Evolutionary conservation across 257 asterid species (phyloP).

Genomic region (Gentiana macrophylla): DNA sequence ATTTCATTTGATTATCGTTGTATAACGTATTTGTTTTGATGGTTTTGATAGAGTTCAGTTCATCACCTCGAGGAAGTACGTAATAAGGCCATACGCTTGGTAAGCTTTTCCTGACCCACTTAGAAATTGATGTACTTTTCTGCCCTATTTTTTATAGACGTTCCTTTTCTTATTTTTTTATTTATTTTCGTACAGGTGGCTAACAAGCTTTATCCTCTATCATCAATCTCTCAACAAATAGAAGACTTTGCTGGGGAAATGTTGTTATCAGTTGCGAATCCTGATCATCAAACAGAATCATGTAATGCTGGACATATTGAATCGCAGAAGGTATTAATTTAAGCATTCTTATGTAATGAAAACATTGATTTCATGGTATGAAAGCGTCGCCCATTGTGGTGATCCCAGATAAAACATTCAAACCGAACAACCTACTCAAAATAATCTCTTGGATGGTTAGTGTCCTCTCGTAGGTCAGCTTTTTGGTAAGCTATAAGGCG

Average conservation of each 20-base stretch:
- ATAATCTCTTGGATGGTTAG: too few relatives aligned
- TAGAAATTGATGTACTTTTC: slow-evolving; percentile 5
- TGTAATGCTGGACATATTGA: slow-evolving; percentile 45
- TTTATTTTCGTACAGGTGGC: slow-evolving; percentile 55
- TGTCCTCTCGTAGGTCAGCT: too few relatives aligned
- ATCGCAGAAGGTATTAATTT: slow-evolving; percentile 37
- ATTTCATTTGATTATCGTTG: neutral
- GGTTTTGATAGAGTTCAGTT: slow-evolving; percentile 62
- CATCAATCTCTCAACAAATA: slow-evolving; percentile 65
- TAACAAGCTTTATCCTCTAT: slow-evolving; percentile 85
- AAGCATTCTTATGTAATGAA: neutral
- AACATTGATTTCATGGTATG: neutral
- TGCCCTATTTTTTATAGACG: neutral
- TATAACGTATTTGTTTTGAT: slow-evolving; percentile 8
- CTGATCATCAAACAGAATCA: slow-evolving; percentile 22
- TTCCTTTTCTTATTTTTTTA: slow-evolving; percentile 1
- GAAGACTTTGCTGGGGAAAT: slow-evolving; percentile 77
- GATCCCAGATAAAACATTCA: too few relatives aligned
- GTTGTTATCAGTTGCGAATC: slow-evolving; percentile 57
- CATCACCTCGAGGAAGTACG: slow-evolving; percentile 96
- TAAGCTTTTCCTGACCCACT: slow-evolving; percentile 21
- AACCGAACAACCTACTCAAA: neutral
- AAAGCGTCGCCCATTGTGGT: neutral
- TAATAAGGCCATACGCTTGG: slow-evolving; percentile 99
- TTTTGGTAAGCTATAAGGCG: too few relatives aligned